Evolutionary conservation across 169 alveolate species (phyloP).

Genomic region (Plasmodium vinckei): DNA sequence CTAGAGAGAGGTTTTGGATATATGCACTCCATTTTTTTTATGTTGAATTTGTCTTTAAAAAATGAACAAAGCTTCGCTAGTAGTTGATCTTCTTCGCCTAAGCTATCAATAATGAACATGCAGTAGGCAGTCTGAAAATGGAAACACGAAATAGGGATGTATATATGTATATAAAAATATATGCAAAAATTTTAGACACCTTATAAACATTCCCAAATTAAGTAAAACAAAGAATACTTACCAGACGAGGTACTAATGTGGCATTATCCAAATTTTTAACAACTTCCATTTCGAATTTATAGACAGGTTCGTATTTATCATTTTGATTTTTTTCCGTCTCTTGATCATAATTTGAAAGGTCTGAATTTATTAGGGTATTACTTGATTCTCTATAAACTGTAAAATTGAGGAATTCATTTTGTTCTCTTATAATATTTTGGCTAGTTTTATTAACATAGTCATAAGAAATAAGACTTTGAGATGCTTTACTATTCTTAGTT

Average conservation of each 20-base stretch:
- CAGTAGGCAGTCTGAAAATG: conserved; percentile 78
- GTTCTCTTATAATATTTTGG: conserved; percentile 27
- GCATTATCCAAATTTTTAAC: conserved; percentile 37
- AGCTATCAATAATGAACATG: conserved; percentile 78
- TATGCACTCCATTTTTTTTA: conserved; percentile 78
- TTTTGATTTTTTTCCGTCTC: not conserved
- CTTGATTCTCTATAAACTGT: not conserved
- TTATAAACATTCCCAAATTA: not conserved
- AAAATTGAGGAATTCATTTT: conserved; percentile 15
- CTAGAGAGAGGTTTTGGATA: conserved; percentile 79
- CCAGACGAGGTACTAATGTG: conserved; percentile 47
- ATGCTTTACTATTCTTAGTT: not conserved
- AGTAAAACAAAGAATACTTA: not conserved
- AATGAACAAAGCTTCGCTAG: conserved; percentile 80
- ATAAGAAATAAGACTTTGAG: not conserved
- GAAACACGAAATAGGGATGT: conserved; percentile 15
- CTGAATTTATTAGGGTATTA: not conserved
- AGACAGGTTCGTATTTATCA: not conserved
- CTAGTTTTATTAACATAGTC: conserved; percentile 18
- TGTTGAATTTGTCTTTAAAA: conserved; percentile 77
- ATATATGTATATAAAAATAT: not conserved
- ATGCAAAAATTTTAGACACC: not conserved
- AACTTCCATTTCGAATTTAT: conserved; percentile 10
- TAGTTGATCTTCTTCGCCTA: conserved; percentile 80
- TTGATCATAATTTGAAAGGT: not conserved